Evolutionary conservation across 2,329 filamentous ascomycete genomes (phyloP), one percentile per base, ranked within the genome.

Genomic region (Zasmidium cellare): DNA sequence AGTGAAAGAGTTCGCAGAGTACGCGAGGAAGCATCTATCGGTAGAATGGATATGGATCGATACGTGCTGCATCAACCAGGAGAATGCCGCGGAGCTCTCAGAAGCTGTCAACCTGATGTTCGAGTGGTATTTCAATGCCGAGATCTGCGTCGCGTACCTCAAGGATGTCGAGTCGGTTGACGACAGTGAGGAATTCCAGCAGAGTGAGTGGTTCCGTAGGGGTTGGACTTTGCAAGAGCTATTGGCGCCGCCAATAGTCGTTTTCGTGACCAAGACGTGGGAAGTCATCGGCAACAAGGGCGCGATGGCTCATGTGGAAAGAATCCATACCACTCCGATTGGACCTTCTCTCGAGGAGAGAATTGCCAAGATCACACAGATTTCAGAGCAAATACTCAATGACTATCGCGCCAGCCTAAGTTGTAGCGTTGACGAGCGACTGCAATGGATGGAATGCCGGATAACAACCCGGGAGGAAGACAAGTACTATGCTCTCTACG

Each of bases 41-140:
- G 14, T 60, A 5, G n/a, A 60, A 46, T 60, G 57, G 57, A 18
- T 60, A 3, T 67, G 63, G 63, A 49, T 65, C 19, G 65, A 67
- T 44, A 65, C 65, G 3, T 65, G 63, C 54, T 62, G 63, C 49
- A 65, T 67, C 24, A 55, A 67, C 38, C 61, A 63, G 16, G 47
- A 53, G 16, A 64, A 47, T 28, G 52, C 49, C 16, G 51, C 55
- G 2, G 65, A 67, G 31, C 31, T 65, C 9, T 51, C 51, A 11
- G 58, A 65, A 51, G 52, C 63, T 1, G 60, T 64, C n/a, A 65
- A 60, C 14, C 59, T 55, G 1, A 65, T 65, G 62, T 65, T 58
- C 16, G 18, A 28, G 7, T 67, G 60, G 52, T 68, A 68, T 48
- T 22, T 49, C 19, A 51, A 56, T 5, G 56, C 66, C 3, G 49